These are phyloP conservation scores for Populus deltoides DNA, from an alignment of 345 rosid genomes.

Conservation along the genomic window DNA sequence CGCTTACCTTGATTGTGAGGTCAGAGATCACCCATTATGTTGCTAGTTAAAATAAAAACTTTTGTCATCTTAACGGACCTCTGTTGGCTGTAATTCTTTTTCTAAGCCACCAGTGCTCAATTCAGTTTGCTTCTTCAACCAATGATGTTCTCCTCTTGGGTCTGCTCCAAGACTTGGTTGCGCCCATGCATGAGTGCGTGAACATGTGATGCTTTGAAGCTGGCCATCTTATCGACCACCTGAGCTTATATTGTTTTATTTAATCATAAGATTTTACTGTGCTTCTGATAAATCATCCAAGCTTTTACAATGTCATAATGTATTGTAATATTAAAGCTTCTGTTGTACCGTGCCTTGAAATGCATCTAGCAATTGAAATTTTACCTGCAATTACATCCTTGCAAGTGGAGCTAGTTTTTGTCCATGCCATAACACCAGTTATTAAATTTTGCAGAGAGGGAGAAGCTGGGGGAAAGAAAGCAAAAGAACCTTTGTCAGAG, in stretches of 20 bases:
- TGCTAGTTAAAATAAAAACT: neutral
- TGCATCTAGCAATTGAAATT: neutral
- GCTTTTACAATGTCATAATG: neutral
- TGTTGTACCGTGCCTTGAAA: neutral
- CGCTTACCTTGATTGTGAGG: neutral
- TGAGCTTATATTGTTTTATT: neutral
- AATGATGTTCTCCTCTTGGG: neutral
- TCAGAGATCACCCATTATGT: neutral
- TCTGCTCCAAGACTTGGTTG: constrained; percentile 1
- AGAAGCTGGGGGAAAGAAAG: constrained; percentile 27
- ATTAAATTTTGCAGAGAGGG: constrained; percentile 29
- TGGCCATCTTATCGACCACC: neutral
- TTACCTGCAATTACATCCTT: neutral
- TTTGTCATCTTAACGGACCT: neutral
- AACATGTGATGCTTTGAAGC: neutral
- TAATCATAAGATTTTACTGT: neutral
- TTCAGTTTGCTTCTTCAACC: neutral
- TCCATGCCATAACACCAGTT: neutral
- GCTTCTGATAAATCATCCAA: neutral
- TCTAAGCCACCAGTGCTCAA: neutral
- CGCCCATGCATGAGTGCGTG: neutral
- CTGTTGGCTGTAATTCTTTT: neutral
- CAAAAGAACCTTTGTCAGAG: constrained; percentile 36
- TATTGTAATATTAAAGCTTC: neutral
- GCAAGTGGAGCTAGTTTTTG: neutral